Evolutionary conservation across 2,329 filamentous ascomycete species (phyloP), one percentile per base, ranked within the genome.

Genomic region (Colletotrichum aenigma): DNA sequence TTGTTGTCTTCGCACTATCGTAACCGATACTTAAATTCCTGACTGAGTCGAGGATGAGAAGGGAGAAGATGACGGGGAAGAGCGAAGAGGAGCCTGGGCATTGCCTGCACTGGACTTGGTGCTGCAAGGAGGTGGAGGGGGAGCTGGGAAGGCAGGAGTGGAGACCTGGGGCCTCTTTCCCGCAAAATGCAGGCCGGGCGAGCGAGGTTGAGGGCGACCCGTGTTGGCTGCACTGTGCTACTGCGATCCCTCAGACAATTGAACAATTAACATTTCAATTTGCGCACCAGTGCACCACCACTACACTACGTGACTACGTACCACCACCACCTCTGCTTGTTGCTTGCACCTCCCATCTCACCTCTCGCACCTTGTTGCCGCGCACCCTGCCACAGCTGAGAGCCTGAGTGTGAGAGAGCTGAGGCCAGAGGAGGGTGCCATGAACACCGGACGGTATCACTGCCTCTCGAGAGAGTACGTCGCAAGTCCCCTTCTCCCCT

Each of bases 71-170:
- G n/a, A 65, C 56, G 36, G 65, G 68, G 38, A 72, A 61, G 62
- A 30, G 32, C 55, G 72, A 71, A 55, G 69, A 18, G 16, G 71
- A 32, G 62, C 32, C 60, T 71, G 68, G 52, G 64, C 43, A 70
- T 65, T 48, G 71, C 28, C 64, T 74, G 71, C 66, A 58, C 66
- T 24, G 58, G 52, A 65, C 68, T 24, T 24, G 58, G 48, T 43
- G 26, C 62, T 76, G 74, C 64, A 73, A 74, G 74, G 64, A 76
- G 74, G 70, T 75, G 73, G 70, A 69, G 43, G 43, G 43, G 43
- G n/a, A 52, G 43, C 10, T 52, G 68, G 26, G 48, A 67, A 34
- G 21, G 66, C 16, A 60, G 26, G 21, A 38, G 70, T 64, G 70
- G 73, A n/a, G 32, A 43, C 26, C 61, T 36, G 43, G 43, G 43